These are phyloP conservation scores for Aristolochia fimbriata DNA, from an alignment of 164 flowering plant species.

Conservation along the genomic window DNA sequence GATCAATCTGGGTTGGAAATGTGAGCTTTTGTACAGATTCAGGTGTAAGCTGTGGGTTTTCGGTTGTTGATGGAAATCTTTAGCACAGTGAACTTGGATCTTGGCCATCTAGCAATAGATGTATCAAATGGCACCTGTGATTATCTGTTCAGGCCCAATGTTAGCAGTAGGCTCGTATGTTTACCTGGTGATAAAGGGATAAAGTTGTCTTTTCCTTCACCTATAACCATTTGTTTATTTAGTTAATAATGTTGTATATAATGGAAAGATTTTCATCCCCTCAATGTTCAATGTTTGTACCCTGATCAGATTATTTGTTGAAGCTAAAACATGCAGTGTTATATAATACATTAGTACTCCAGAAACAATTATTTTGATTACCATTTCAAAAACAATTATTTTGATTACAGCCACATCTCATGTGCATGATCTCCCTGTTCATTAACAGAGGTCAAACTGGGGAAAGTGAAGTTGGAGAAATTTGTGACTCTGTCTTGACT, in stretches of 20 bases:
- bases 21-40: background rate
- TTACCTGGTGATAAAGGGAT: too few species aligned
- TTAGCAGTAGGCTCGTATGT: too few species aligned
- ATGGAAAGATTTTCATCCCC: too few species aligned
- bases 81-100: background rate
- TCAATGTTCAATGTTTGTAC: background rate
- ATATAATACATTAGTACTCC: background rate
- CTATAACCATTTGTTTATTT: too few species aligned
- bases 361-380: too few species aligned
- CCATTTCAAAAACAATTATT: background rate
- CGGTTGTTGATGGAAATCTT: background rate
- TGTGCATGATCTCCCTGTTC: background rate
- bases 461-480: conserved; percentile 4
- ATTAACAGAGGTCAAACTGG: conserved; percentile 4
- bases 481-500: conserved; percentile 1
- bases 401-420: background rate
- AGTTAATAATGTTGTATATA: too few species aligned
- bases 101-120: too few species aligned
- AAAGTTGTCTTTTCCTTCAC: too few species aligned
- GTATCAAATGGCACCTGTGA: too few species aligned
- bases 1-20: background rate
- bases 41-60: background rate
- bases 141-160: too few species aligned
- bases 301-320: background rate
- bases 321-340: background rate